Evolutionary conservation across 345 rosid species (phyloP), one percentile per base, ranked within the genome.

Genomic region (Geranium brycei): DNA sequence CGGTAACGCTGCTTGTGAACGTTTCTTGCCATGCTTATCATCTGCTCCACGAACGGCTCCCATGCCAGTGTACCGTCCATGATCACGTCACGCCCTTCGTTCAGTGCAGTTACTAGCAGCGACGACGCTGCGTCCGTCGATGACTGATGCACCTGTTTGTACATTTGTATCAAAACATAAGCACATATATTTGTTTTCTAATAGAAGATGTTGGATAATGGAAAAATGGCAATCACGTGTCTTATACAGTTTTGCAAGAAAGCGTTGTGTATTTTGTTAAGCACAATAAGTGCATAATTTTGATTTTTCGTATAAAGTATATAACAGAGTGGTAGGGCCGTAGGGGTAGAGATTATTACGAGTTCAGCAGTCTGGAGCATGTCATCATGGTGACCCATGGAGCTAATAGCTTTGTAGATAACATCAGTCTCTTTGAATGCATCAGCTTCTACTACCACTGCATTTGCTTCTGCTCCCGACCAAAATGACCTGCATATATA

Each of bases 31-130:
- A 90, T 93, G 15, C 75, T 76, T 19, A 93, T 83, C 1, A 83
- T 90, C 70, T 93, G 97, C 70, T 83, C 87, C 1, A 93, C 97
- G 31, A 90, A 90, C 12, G 97, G 99, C 66, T 75, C 81, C 97
- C 99, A 93, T 3, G 97, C 88, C 17, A 93, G 76, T 0, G 99
- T 93, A 0, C 97, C 95, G 23, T 93, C 97, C 99, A 93, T 83
- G 17, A 88, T 84, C 72, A 93, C 92, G 64, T 93, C 99, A 10
- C 99, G 77, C n/a, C 99, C 99, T 58, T 93, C 97, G 16, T 90
- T 93, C 57, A 93, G 74, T 4, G 97, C 99, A 11, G 92, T 93
- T 60, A 93, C 99, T 57, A 93, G 75, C 35, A 88, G 72, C 0
- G 99, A 93, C 0, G 92, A 88, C 51, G 99, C 99, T 18, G 96